phyloP scores from a whole-genome alignment of 768 basidiomycete genomes.

The Leccinum broughii region DNA sequence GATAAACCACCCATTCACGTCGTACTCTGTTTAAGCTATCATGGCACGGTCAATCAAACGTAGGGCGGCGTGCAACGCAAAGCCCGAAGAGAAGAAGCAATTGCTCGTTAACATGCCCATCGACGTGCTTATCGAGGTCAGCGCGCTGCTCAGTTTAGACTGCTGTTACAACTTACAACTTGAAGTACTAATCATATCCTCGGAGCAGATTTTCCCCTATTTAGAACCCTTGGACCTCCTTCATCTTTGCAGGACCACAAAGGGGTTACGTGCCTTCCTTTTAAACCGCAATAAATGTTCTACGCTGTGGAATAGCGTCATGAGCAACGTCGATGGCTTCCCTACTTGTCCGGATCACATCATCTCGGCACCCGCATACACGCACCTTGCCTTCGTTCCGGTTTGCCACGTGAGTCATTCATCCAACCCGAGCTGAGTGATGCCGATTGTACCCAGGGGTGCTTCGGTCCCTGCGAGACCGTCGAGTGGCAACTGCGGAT shows the following conservation, averaged over 20 bases:
- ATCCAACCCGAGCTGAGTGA: not conserved
- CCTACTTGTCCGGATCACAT: constrained; percentile 29
- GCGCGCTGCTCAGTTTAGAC: not conserved
- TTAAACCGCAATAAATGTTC: constrained; percentile 19
- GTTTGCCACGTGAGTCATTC: constrained; percentile 32
- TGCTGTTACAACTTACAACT: too few relatives aligned
- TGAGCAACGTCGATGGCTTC: constrained; percentile 22
- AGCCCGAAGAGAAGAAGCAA: not conserved
- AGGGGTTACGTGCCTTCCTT: constrained; percentile 22
- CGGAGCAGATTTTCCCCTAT: not conserved
- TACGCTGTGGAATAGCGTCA: constrained; percentile 29
- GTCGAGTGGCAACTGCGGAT: constrained; percentile 17
- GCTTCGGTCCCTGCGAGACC: not conserved
- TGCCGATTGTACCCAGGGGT: constrained; percentile 3
- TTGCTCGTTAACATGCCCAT: constrained; percentile 13
- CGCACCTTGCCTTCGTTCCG: constrained; percentile 28
- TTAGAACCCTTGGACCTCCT: constrained; percentile 34
- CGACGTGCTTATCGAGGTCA: constrained; percentile 18
- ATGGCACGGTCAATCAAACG: constrained; percentile 3
- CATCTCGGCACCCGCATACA: constrained; percentile 27
- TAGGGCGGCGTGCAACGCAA: not conserved
- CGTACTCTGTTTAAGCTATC: too few relatives aligned
- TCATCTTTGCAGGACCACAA: constrained; percentile 34
- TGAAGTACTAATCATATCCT: too few relatives aligned
- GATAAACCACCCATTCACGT: too few relatives aligned